These are phyloP conservation scores for Zhuliangozyma blackwelliae DNA, from an alignment of 1,139 yeast species.

Conservation along the genomic window DNA sequence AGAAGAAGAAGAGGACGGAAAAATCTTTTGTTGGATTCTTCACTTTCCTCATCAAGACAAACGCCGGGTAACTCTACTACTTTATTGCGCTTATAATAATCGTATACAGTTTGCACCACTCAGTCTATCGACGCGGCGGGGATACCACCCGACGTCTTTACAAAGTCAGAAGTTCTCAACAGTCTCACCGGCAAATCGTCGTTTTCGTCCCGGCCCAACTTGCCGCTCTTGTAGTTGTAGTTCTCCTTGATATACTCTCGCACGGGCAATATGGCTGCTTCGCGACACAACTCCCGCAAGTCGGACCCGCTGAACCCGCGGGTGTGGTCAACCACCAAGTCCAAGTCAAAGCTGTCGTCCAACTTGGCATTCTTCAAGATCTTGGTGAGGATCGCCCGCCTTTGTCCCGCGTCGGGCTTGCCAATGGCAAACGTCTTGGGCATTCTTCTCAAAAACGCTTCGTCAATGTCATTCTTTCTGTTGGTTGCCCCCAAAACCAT, in stretches of 20 bases:
- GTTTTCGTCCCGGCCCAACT: constrained; percentile 22
- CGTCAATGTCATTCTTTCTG: constrained; percentile 85
- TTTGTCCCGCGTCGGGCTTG: constrained; percentile 66
- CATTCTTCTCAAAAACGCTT: constrained; percentile 86
- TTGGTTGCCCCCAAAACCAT: constrained; percentile 95
- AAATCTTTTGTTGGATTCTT: no score
- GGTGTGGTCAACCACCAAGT: constrained; percentile 58
- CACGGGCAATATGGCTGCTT: constrained; percentile 88
- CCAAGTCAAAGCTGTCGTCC: constrained; percentile 57
- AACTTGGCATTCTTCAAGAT: constrained; percentile 62
- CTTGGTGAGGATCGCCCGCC: constrained; percentile 64
- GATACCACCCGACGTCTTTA: constrained; percentile 31
- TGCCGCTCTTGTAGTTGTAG: constrained; percentile 42
- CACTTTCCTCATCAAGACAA: no score
- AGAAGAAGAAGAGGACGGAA: no score
- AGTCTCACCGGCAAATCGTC: constrained; percentile 39
- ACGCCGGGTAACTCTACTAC: no score
- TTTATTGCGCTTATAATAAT: no score
- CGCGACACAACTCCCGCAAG: constrained; percentile 83
- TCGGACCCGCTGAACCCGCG: constrained; percentile 88
- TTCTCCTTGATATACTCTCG: constrained; percentile 69
- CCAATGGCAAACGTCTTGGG: constrained; percentile 85
- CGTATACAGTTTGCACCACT: no score
- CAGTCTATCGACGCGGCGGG: constrained; percentile 32
- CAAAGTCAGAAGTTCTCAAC: constrained; percentile 43